Conservation (phyloP, 306 rosid species). For the Purshia tridentata region DNA sequence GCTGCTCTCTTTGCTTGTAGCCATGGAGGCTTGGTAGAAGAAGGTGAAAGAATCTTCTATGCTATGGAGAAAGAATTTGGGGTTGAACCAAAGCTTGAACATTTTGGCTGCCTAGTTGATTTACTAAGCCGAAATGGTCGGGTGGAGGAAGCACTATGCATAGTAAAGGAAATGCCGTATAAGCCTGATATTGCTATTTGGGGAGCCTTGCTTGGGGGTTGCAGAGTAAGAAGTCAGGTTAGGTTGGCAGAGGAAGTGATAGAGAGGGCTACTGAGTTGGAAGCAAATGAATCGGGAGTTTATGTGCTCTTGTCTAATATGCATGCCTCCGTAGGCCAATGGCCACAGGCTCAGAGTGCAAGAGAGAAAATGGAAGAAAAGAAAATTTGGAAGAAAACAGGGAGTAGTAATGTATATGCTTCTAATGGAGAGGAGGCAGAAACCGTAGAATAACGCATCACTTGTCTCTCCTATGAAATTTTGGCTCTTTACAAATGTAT, state of each 20-base stretch:
- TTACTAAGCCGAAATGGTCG: slow-evolving; percentile 31
- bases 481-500: not conserved
- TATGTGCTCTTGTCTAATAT: slow-evolving; percentile 27
- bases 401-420: slow-evolving; percentile 16
- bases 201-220: slow-evolving; percentile 35
- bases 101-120: slow-evolving; percentile 31
- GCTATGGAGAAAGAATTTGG: slow-evolving; percentile 19
- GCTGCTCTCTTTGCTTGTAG: slow-evolving; percentile 33
- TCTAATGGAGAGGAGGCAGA: not conserved
- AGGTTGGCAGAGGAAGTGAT: slow-evolving; percentile 27
- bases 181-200: slow-evolving; percentile 30
- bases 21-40: slow-evolving; percentile 29
- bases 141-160: slow-evolving; percentile 22
- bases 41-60: slow-evolving; percentile 29
- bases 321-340: slow-evolving; percentile 29
- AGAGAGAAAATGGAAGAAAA: slow-evolving; percentile 27
- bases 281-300: slow-evolving; percentile 21
- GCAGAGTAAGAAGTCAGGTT: slow-evolving; percentile 20
- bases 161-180: slow-evolving; percentile 19
- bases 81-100: slow-evolving; percentile 19
- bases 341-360: slow-evolving; percentile 28
- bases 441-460: not conserved
- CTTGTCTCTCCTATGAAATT: not conserved
- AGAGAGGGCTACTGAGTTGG: slow-evolving; percentile 12
- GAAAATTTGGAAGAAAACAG: slow-evolving; percentile 23